Evolutionary conservation across 2,329 filamentous ascomycete species (phyloP).

Genomic region (Calonectria pseudoreteaudii): DNA sequence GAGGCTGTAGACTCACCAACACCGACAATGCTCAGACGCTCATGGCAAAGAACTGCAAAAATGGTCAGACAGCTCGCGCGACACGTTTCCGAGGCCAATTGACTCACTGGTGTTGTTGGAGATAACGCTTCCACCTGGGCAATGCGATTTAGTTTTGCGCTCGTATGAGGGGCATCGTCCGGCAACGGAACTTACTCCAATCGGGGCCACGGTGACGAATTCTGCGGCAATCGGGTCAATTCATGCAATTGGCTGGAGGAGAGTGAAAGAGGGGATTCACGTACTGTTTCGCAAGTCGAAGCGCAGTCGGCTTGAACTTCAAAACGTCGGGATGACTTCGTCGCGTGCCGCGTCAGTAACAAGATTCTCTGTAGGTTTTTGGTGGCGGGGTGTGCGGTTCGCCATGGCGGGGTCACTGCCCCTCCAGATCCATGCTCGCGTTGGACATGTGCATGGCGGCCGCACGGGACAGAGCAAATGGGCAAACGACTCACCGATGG

Average conservation of each 20-base stretch:
- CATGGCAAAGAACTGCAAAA: slow-evolving; percentile 87
- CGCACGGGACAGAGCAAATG: not conserved
- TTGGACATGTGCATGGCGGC: slow-evolving; percentile 15
- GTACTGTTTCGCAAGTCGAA: slow-evolving; percentile 94
- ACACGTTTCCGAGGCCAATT: slow-evolving; percentile 31
- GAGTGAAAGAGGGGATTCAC: slow-evolving; percentile 44
- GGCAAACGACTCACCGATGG: slow-evolving; percentile 75
- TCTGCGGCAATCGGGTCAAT: slow-evolving; percentile 58
- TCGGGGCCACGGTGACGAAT: slow-evolving; percentile 97
- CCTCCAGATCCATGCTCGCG: slow-evolving; percentile 38
- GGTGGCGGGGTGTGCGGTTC: slow-evolving; percentile 46
- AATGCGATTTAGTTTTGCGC: slow-evolving; percentile 45
- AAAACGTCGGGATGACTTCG: slow-evolving; percentile 88
- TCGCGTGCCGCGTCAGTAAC: slow-evolving; percentile 29
- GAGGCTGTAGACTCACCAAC: slow-evolving; percentile 73
- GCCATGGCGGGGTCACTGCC: slow-evolving; percentile 28
- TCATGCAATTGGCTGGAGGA: not conserved
- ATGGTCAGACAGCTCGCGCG: slow-evolving; percentile 42
- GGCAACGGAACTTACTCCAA: slow-evolving; percentile 81
- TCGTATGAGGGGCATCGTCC: slow-evolving; percentile 10
- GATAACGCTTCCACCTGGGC: slow-evolving; percentile 84
- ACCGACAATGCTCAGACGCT: slow-evolving; percentile 96
- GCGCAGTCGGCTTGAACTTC: slow-evolving; percentile 94
- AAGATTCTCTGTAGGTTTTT: slow-evolving; percentile 1
- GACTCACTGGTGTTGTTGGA: slow-evolving; percentile 89